A percentile compares a stretch with the other conserved stretches of the same genome.
These are phyloP conservation scores for Oryza coarctata DNA, from an alignment of 176 grass and related monocot species.

Conservation along the genomic window DNA sequence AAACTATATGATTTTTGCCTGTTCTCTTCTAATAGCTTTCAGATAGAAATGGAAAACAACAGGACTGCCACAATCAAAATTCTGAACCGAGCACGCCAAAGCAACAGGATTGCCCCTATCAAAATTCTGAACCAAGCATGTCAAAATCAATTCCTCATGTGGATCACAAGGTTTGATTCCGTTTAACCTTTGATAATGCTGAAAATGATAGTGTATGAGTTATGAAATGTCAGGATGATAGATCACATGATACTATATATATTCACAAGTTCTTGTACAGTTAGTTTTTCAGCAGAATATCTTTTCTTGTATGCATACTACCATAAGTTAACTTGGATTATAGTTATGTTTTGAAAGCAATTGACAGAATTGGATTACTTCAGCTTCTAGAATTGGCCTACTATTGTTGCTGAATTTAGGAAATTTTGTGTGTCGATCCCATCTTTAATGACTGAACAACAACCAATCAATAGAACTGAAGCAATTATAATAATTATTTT, in stretches of 20 bases:
- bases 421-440: neutral
- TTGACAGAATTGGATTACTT: neutral
- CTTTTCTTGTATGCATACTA: no score
- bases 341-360: neutral
- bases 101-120: no score
- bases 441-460: slow-evolving; percentile 2
- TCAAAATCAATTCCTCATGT: neutral
- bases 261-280: no score
- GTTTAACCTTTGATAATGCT: neutral
- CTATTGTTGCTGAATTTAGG: neutral
- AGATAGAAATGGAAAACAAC: no score
- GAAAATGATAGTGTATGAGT: neutral
- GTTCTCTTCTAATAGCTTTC: no score
- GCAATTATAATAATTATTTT: neutral
- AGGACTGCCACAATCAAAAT: no score
- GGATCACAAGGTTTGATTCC: slow-evolving; percentile 8
- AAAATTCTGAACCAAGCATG: no score
- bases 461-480: slow-evolving; percentile 3
- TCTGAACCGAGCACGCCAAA: neutral
- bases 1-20: no score
- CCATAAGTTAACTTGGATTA: neutral
- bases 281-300: no score
- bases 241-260: neutral
- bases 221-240: neutral
- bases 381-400: neutral